Evolutionary conservation across 2,329 filamentous ascomycete species (phyloP).

Genomic region (Hymenoscyphus fraxineus): DNA sequence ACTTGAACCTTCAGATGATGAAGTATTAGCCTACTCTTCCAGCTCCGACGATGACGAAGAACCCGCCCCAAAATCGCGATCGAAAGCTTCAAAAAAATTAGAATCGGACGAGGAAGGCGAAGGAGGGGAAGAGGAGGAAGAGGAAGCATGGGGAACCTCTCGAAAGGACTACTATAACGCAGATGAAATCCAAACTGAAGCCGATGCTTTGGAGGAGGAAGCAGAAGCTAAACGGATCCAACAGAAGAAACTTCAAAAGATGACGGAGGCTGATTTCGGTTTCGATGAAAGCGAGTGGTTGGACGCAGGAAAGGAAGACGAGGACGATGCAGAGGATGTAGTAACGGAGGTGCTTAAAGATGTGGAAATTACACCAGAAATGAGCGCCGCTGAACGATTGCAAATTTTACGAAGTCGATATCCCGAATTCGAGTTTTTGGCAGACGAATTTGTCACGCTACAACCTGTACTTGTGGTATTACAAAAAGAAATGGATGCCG

Average conservation of each 20-base stretch:
- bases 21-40: conserved; percentile 51
- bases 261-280: conserved; percentile 88
- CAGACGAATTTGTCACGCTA: conserved; percentile 57
- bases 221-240: conserved; percentile 83
- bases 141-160: conserved; percentile 80
- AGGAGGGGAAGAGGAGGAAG: conserved; percentile 52
- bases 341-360: conserved; percentile 85
- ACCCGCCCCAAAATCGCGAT: conserved; percentile 25
- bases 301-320: conserved; percentile 48
- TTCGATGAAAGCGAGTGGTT: conserved; percentile 90
- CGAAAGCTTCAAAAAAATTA: conserved; percentile 48
- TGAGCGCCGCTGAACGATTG: conserved; percentile 69
- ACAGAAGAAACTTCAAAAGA: conserved; percentile 82
- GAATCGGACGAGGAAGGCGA: conserved; percentile 51
- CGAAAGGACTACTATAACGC: conserved; percentile 92
- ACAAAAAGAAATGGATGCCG: conserved; percentile 52
- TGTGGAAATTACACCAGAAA: conserved; percentile 73
- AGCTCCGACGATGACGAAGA: conserved; percentile 39
- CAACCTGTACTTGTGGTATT: conserved; percentile 57
- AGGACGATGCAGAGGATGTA: conserved; percentile 48
- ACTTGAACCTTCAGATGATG: conserved; percentile 60
- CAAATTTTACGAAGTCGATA: conserved; percentile 77
- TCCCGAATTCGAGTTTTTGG: conserved; percentile 85
- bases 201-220: conserved; percentile 83
- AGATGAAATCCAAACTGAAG: conserved; percentile 64